Base-by-base conservation (phyloP, 2,329 filamentous ascomycete genomes). In the Hypoxylon sp. region DNA sequence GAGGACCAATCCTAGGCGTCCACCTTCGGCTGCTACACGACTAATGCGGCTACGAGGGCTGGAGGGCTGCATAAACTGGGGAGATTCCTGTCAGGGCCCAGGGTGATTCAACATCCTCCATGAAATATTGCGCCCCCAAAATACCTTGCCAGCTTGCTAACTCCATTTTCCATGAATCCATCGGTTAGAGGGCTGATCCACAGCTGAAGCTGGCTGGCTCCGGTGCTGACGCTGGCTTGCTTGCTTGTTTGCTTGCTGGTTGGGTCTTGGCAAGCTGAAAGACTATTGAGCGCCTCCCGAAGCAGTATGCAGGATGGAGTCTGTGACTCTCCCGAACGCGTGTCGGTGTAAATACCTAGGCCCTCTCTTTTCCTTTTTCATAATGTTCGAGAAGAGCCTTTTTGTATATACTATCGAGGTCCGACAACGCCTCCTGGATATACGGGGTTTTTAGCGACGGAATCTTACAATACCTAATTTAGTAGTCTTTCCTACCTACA, bases 11-110 rank as follows among this genome's bases (percentile, higher is more conserved):
- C 54, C 21, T 3, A 27, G 5, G 30, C 43, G 25, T 21, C 21
- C 3, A 59, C 8, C 7, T 37, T 54, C 43, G 37, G 43, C 25
- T 54, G 41, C 39, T 50, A 51, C 52, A 16, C 54, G 45, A 29
- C 54, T 46, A 56, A 51, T 50, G 53, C 53, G 53, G 53, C 41
- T 56, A 56, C 53, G 53, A 56, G 19, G 29, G 21, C 14, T 52
- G 21, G 19, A 39, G n/a, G 37, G 37, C 37, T 41, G 37, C 37
- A 41, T 41, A 34, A 39, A 52, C 25, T 37, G 37, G 51, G 51
- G 23, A 27, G 25, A 6, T 3, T 27, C 3, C 25, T 27, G 11
- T 23, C 34, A 52, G 48, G 32, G 32, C 21, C 34, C 23, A 21
- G 14, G n/a, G 8, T 21, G 7, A 21, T 32, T 2, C n/a, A 30